These are phyloP conservation scores for Hymenoscyphus albidus DNA, from an alignment of 2,329 filamentous ascomycete species.

Conservation along the genomic window DNA sequence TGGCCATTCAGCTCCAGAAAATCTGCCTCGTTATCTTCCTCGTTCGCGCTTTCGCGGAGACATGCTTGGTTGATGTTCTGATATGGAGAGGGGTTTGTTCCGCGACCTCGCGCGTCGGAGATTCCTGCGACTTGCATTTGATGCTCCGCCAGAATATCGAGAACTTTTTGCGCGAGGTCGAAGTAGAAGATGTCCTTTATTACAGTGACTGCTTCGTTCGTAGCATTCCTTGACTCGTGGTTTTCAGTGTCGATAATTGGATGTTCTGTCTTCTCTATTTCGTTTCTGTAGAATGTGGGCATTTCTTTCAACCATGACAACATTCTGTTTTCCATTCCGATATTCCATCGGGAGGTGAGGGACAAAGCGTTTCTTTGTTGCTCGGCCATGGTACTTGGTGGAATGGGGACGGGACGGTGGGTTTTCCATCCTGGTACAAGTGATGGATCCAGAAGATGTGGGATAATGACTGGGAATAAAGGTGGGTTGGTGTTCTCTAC, in stretches of 20 bases:
- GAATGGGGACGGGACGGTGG: constrained; percentile 41
- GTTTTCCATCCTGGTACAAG: constrained; percentile 50
- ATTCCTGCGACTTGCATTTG: constrained; percentile 44
- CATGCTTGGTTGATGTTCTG: constrained; percentile 26
- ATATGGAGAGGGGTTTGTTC: constrained; percentile 32
- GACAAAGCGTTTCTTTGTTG: constrained; percentile 52
- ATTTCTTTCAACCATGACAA: constrained; percentile 40
- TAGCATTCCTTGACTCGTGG: background rate
- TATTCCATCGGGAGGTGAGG: constrained; percentile 50
- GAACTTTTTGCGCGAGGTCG: constrained; percentile 40
- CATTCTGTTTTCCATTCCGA: constrained; percentile 39
- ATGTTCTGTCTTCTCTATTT: background rate
- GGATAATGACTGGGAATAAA: constrained; percentile 49
- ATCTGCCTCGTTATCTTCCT: constrained; percentile 16
- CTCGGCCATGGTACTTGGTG: constrained; percentile 46
- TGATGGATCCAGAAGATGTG: constrained; percentile 50
- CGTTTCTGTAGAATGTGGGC: background rate
- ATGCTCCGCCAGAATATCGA: constrained; percentile 45
- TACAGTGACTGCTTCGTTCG: constrained; percentile 2
- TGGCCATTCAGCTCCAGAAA: constrained; percentile 22
- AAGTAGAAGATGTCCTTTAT: constrained; percentile 41
- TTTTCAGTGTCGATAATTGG: background rate
- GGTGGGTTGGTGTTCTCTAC: constrained; percentile 7
- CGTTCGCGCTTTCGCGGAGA: constrained; percentile 22
- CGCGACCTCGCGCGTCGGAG: constrained; percentile 43